These are phyloP conservation scores for Arthrobotrys conoides DNA, from an alignment of 2,329 filamentous ascomycete species.

Conservation along the genomic window DNA sequence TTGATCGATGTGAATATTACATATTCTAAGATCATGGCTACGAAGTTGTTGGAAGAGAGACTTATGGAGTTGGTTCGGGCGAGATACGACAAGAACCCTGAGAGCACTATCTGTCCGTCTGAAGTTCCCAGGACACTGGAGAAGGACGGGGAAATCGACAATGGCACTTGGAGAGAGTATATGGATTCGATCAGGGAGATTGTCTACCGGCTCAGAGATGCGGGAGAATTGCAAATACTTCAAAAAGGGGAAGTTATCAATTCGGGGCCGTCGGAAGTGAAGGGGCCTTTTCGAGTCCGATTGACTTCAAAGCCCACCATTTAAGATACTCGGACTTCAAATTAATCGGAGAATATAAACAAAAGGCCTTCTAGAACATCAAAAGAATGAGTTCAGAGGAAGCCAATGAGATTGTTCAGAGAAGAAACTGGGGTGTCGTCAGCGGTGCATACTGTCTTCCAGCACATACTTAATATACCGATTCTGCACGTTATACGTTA, in stretches of 20 bases:
- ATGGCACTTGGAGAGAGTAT: constrained; percentile 40
- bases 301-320: not conserved
- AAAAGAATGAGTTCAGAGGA: not conserved
- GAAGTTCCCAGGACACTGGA: constrained; percentile 36
- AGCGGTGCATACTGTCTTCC: constrained; percentile 20
- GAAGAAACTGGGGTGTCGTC: constrained; percentile 19
- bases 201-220: constrained; percentile 41
- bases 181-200: constrained; percentile 39
- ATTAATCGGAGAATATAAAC: not conserved
- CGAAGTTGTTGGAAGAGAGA: constrained; percentile 5
- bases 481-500: not conserved
- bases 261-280: constrained; percentile 25
- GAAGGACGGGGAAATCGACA: constrained; percentile 29
- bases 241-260: constrained; percentile 33
- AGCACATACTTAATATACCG: not conserved
- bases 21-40: not conserved
- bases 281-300: constrained; percentile 45
- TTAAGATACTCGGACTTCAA: not conserved
- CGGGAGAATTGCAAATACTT: constrained; percentile 36
- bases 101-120: constrained; percentile 40
- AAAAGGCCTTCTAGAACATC: constrained; percentile 16
- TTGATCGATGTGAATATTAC: not conserved
- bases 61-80: constrained; percentile 9
- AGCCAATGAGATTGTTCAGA: not conserved
- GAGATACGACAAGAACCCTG: constrained; percentile 28